Conservation (phyloP, 1,139 yeast genomes). For the Candida dubliniensis region DNA sequence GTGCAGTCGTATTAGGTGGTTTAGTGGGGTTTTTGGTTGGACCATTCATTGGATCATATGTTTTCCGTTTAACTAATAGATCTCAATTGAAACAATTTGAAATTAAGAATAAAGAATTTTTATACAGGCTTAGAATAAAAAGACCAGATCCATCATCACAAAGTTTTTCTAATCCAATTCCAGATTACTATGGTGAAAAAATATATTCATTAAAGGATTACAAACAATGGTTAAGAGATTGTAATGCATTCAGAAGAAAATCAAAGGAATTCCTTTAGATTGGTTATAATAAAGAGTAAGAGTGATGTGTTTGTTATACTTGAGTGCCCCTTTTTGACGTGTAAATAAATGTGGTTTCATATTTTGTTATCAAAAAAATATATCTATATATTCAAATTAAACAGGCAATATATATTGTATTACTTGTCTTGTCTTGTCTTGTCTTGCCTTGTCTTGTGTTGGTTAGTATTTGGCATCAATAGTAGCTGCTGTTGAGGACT, state of each 20-base stretch:
- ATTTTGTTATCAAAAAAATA: not conserved
- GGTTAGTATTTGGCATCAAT: too few relatives aligned
- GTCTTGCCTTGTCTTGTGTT: too few relatives aligned
- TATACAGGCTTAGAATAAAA: conserved; percentile 69
- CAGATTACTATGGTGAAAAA: conserved; percentile 96
- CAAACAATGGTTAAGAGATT: conserved; percentile 94
- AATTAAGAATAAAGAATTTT: conserved; percentile 68
- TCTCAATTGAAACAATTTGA: conserved; percentile 47
- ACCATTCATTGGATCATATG: conserved; percentile 72
- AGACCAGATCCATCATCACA: conserved; percentile 95
- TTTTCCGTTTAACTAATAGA: conserved; percentile 60
- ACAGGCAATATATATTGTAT: too few relatives aligned
- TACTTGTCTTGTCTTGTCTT: too few relatives aligned
- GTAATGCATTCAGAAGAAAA: conserved; percentile 86
- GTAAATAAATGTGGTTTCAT: not conserved
- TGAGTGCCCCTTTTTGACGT: too few relatives aligned
- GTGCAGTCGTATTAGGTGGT: conserved; percentile 67
- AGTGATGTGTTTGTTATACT: too few relatives aligned
- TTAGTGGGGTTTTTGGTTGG: conserved; percentile 81
- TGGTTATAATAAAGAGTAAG: not conserved
- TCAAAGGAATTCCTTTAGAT: conserved; percentile 68
- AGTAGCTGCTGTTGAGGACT: too few relatives aligned
- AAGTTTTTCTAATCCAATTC: conserved; percentile 91
- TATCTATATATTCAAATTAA: too few relatives aligned
- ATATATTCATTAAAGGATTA: conserved; percentile 84